Conservation (phyloP, 768 basidiomycete species). For the Lactarius trivialis region DNA sequence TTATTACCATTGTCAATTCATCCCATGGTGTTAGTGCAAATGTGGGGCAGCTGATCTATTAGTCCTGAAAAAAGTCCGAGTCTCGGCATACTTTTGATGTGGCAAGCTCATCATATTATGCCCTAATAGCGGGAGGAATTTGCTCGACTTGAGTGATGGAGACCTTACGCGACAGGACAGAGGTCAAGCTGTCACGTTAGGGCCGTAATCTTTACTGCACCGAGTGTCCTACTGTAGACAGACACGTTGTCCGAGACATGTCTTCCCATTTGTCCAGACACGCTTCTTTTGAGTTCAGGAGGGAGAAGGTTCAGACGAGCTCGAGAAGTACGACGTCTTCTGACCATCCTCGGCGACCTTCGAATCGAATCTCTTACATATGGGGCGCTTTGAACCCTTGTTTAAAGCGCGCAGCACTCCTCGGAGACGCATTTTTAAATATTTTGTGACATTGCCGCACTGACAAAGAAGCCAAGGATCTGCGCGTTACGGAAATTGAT, state of each 20-base stretch:
- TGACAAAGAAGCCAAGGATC: not conserved
- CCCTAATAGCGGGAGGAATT: not conserved
- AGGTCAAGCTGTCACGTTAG: not conserved
- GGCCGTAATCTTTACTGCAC: not conserved
- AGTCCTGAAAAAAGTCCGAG: not conserved
- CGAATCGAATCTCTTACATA: not conserved
- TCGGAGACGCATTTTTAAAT: not conserved
- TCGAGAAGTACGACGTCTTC: no score
- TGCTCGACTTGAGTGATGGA: not conserved
- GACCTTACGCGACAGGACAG: not conserved
- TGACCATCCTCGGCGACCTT: not conserved
- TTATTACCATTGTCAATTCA: not conserved
- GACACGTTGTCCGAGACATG: not conserved
- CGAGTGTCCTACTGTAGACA: not conserved
- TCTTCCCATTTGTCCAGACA: not conserved
- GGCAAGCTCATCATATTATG: not conserved
- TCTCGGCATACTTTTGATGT: no score
- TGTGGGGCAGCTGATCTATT: not conserved
- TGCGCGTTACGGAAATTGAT: not conserved
- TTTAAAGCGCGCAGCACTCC: no score
- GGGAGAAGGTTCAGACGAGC: not conserved
- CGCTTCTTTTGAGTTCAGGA: not conserved
- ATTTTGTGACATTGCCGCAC: no score
- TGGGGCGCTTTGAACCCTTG: no score
- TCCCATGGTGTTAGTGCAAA: not conserved